Percentiles rank a stretch among this genome's conserved stretches.
Conservation (phyloP, 495 filamentous ascomycete genomes). For the Xylaria intraflava region DNA sequence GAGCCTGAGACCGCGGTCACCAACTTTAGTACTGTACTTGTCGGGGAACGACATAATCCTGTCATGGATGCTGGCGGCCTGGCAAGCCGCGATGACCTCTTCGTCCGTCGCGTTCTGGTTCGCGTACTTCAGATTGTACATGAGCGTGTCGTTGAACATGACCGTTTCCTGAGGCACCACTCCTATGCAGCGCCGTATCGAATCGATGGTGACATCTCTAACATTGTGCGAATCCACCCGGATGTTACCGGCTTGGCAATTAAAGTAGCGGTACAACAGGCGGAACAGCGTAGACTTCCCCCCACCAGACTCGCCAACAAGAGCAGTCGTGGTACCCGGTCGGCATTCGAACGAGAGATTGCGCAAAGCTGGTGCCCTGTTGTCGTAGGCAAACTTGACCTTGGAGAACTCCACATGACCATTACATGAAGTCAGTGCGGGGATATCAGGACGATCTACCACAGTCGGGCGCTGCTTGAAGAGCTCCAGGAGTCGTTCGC, state of each 20-base stretch:
- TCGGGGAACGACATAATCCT: conserved; percentile 93
- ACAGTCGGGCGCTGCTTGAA: conserved; percentile 89
- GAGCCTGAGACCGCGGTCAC: conserved; percentile 86
- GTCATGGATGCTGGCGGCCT: conserved; percentile 90
- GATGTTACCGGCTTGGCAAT: conserved; percentile 68
- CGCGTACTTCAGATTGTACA: conserved; percentile 95
- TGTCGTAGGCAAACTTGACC: conserved; percentile 87
- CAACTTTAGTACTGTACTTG: conserved; percentile 84
- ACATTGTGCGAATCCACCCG: conserved; percentile 79
- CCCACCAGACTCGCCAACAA: conserved; percentile 93
- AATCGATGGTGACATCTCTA: conserved; percentile 82
- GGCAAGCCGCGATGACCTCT: conserved; percentile 81
- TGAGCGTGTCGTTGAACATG: conserved; percentile 92
- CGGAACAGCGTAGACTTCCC: conserved; percentile 98
- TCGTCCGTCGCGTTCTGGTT: conserved; percentile 80
- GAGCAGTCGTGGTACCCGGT: conserved; percentile 88
- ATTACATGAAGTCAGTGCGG: conserved; percentile 55
- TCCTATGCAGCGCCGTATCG: conserved; percentile 81
- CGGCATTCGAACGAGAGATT: conserved; percentile 73
- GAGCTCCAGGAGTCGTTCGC: conserved; percentile 86
- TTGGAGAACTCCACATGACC: conserved; percentile 80
- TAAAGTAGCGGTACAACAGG: conserved; percentile 92
- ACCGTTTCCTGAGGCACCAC: conserved; percentile 97
- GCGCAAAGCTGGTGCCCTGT: conserved; percentile 76
- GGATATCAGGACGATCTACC: conserved; percentile 51